Base-by-base conservation (phyloP, 345 rosid species). In the Conringia planisiliqua region DNA sequence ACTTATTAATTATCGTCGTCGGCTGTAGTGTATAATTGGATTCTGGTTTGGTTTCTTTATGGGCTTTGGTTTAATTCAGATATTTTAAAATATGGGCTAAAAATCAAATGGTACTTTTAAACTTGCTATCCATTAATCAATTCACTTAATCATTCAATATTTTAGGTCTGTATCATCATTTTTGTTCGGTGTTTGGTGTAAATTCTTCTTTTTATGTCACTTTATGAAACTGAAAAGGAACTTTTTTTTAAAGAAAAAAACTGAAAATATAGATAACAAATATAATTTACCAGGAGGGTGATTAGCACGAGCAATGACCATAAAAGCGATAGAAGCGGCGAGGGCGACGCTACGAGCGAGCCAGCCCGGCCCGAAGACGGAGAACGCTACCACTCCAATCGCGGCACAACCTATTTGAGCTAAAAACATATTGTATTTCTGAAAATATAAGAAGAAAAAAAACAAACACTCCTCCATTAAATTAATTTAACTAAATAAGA, bases 361-460 rank as follows among this genome's bases (percentile, higher is more conserved):
- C 96, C 95, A 91, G 10, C 97, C 89, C 0, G 97, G 89, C 0
- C 97, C 98, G 44, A 91, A 83, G 55, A 82, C 8, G 7, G 88
- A 42, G 66, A 91, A 82, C 3, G 96, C 93, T 43, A 89, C n/a
- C 20, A 94, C 97, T 33, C 97, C 98, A 5, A 90, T 82, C n/a
- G 89, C 90, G 20, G 96, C 95, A 75, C 98, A 93, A 18, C 96
- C 98, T 40, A 89, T 86, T 72, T 93, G 98, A 61, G 97, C 91
- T 85, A 87, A 78, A 87, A 93, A 93, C 78, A 93, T 81, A 69
- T 93, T 91, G 90, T 91, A 94, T 74, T 88, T 94, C 97, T 94
- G 97, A 89, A 83, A 57, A 56, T 4, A 42, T 36, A 66, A 30
- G 35, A 47, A 47, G n/a, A n/a, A n/a, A n/a, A 54, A 46, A 42